A percentile compares a stretch with the other conserved stretches of the same genome.
These are phyloP conservation scores for Aspergillus versicolor DNA, from an alignment of 2,329 filamentous ascomycete species.

Conservation along the genomic window DNA sequence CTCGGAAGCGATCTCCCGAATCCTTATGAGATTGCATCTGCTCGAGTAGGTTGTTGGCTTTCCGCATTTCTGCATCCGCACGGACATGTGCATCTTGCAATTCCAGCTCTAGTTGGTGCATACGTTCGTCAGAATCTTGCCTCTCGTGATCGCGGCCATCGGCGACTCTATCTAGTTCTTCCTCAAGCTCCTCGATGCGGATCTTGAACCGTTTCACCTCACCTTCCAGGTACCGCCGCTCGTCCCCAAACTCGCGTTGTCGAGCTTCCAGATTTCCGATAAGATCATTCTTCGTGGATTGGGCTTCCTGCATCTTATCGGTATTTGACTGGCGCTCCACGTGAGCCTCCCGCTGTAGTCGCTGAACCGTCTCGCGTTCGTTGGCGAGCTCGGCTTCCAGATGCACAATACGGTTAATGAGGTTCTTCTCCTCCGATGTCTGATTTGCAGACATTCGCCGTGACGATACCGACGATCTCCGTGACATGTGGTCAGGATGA, in stretches of 20 bases:
- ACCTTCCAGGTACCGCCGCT: conserved; percentile 77
- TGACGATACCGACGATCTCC: conserved; percentile 61
- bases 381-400: conserved; percentile 76
- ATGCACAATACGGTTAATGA: conserved; percentile 61
- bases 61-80: conserved; percentile 45
- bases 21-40: conserved; percentile 58
- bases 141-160: conserved; percentile 83
- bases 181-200: conserved; percentile 83
- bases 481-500: conserved; percentile 45
- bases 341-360: conserved; percentile 69
- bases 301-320: conserved; percentile 75
- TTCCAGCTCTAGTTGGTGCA: conserved; percentile 69
- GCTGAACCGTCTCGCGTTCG: conserved; percentile 67
- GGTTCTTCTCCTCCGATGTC: conserved; percentile 58
- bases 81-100: conserved; percentile 60
- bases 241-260: conserved; percentile 81
- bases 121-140: conserved; percentile 65
- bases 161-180: conserved; percentile 81
- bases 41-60: conserved; percentile 49
- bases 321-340: conserved; percentile 59
- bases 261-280: conserved; percentile 93
- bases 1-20: conserved; percentile 39
- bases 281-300: conserved; percentile 89
- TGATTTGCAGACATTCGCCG: conserved; percentile 62
- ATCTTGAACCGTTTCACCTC: conserved; percentile 76